A percentile compares a stretch with the other conserved stretches of the same genome.
phyloP scores from a whole-genome alignment of 208 protist genomes.

The Leishmania mexicana region DNA sequence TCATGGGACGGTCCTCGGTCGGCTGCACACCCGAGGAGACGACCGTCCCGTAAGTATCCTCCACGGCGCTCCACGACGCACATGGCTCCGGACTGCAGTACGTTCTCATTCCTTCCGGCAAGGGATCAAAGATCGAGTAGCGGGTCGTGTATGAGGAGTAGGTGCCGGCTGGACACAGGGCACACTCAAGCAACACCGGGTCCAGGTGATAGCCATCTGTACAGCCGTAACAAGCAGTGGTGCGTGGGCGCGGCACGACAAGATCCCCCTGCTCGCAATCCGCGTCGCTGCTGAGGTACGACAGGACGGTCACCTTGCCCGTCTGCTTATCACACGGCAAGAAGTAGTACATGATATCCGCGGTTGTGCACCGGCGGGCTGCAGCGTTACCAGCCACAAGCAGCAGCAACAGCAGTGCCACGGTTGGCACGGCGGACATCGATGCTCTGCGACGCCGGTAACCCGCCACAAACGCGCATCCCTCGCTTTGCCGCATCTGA shows the following conservation, averaged over 20 bases:
- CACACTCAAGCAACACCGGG: conserved; percentile 1
- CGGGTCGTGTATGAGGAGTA: neutral
- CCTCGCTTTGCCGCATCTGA: neutral
- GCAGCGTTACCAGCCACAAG: neutral
- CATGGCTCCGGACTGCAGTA: conserved; percentile 14
- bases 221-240: neutral
- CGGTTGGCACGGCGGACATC: neutral
- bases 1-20: neutral
- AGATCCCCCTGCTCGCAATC: neutral
- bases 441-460: no score
- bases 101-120: neutral
- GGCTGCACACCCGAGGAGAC: conserved; percentile 9
- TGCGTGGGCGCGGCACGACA: neutral
- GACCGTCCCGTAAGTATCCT: neutral
- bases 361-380: neutral
- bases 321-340: neutral
- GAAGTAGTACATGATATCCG: neutral
- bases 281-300: neutral
- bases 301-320: neutral
- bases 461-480: neutral
- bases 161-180: neutral
- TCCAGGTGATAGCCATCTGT: neutral
- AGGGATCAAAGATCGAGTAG: conserved; percentile 1
- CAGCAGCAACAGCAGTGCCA: neutral
- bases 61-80: neutral